Evolutionary conservation across 129 eudicot species (phyloP).

Genomic region (Flaveria linearis): DNA sequence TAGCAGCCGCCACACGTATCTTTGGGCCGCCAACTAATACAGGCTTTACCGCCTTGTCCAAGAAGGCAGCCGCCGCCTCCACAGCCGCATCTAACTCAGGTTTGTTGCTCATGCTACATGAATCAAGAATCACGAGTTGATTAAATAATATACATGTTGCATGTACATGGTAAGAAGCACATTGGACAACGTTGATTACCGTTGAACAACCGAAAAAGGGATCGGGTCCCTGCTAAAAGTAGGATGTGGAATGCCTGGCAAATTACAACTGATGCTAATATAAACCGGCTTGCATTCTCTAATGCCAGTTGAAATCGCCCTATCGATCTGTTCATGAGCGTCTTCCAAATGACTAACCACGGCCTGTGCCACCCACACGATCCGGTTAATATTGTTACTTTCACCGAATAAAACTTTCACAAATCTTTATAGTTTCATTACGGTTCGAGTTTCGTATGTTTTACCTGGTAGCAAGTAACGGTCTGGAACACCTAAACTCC

Average conservation of each 20-base stretch:
- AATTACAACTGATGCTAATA: slow-evolving; percentile 58
- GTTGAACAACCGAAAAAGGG: slow-evolving; percentile 39
- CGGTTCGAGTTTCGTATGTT: too few species aligned
- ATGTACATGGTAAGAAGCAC: background rate
- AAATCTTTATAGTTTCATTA: too few species aligned
- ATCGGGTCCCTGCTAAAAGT: slow-evolving; percentile 57
- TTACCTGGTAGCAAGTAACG: slow-evolving; percentile 57
- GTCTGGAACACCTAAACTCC: slow-evolving; percentile 57
- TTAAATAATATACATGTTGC: background rate
- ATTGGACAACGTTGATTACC: background rate
- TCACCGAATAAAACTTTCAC: too few species aligned
- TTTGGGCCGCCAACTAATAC: slow-evolving; percentile 65
- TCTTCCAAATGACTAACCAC: slow-evolving; percentile 61
- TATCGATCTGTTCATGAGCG: slow-evolving; percentile 59
- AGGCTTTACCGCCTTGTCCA: slow-evolving; percentile 64
- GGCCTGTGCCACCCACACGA: slow-evolving; percentile 33
- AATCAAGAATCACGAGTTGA: background rate
- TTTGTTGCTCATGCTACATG: slow-evolving; percentile 43
- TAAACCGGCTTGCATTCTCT: slow-evolving; percentile 70
- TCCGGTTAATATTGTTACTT: too few species aligned
- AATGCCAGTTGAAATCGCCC: slow-evolving; percentile 63
- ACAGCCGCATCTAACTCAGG: slow-evolving; percentile 55
- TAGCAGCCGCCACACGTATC: slow-evolving; percentile 53
- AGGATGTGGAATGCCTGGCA: slow-evolving; percentile 59
- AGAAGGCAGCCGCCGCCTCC: slow-evolving; percentile 47